A percentile compares a stretch with the other conserved stretches of the same genome.
These are phyloP conservation scores for Prunus mume DNA, from an alignment of 306 rosid species.

Conservation along the genomic window DNA sequence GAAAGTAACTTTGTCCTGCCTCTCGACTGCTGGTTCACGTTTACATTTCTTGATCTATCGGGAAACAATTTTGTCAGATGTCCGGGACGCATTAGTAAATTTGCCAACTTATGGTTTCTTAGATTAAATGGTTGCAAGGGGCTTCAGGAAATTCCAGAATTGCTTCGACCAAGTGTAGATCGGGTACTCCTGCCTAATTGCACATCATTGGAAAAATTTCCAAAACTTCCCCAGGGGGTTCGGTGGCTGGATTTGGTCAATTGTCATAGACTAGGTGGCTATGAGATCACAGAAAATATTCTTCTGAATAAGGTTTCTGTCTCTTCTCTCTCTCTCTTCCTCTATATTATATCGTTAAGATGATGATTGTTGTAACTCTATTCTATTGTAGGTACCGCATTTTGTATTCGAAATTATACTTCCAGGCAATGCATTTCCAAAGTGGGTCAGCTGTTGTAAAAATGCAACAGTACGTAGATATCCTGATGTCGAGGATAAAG, in stretches of 20 bases:
- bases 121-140: fast-evolving
- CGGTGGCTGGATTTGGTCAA: neutral
- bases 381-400: neutral
- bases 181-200: fast-evolving
- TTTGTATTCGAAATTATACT: too few relatives aligned
- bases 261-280: neutral
- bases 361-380: too few relatives aligned
- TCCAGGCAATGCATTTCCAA: neutral
- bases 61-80: neutral
- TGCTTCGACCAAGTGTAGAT: neutral
- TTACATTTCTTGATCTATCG: neutral
- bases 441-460: neutral
- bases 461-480: too few relatives aligned
- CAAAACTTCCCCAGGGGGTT: too few relatives aligned
- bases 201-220: neutral
- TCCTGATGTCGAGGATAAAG: too few relatives aligned
- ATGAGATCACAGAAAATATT: neutral
- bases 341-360: too few relatives aligned
- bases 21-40: neutral
- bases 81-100: neutral
- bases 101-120: neutral
- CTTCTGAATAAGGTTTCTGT: neutral
- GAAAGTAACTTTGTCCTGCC: neutral
- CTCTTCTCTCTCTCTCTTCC: neutral
- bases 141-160: neutral